Evolutionary conservation across 345 rosid genomes (phyloP), one percentile per base, ranked within the genome.

Genomic region (Salix brachista): DNA sequence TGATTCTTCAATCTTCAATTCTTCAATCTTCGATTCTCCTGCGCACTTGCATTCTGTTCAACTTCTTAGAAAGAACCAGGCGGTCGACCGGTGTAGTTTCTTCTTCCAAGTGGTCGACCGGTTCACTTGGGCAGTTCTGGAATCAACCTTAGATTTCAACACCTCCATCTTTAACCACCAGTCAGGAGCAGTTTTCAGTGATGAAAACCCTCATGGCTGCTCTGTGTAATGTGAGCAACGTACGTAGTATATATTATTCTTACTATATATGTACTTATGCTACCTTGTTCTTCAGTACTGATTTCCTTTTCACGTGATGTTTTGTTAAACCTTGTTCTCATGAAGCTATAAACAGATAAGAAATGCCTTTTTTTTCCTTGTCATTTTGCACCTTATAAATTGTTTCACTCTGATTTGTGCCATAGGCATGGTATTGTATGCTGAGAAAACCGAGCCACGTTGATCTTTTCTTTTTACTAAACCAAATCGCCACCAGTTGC

Each of bases 201-300:
- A 94, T 67, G 97, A 94, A 64, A 94, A 94, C 67, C 94, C 98
- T 50, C 87, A 91, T 56, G 94, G 87, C 71, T 94, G 98, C 77
- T 83, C 87, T 46, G 73, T n/a, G 1, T 91, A 2, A 94, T 88
- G 98, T 92, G 83, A 94, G 18, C 56, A 50, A 50, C 56, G 0
- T 0, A 50, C 56, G 0, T 50, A 50, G 56, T 17, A 50, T 17
- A 50, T 50, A 16, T 50, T 50, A 50, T 50, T 50, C 19, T 16
- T 48, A 48, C 19, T 48, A 48, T 48, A 48, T 16, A 50, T 50
- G 21, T 50, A 50, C n/a, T 4, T 50, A 0, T 46, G 2, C 56
- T 50, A 4, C 18, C 0, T 50, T 50, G 56, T 50, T 50, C 17
- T 50, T 0, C 8, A 50, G n/a, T 5, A 17, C 56, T 50, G 0